Conservation (phyloP, 129 eudicot species). For the Flaveria brownii region DNA sequence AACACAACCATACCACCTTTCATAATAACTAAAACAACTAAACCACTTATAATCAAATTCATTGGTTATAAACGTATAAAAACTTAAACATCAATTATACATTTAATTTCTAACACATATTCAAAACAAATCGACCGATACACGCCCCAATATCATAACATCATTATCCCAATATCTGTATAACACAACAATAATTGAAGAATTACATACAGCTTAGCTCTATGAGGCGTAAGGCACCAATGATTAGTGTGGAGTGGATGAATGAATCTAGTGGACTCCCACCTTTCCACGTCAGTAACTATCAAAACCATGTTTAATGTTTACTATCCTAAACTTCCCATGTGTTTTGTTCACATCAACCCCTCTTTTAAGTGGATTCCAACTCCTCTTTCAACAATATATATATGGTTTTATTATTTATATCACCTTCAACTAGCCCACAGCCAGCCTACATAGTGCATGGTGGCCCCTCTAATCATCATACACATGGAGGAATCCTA, state of each 20-base stretch:
- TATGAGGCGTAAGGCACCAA: conserved; percentile 40
- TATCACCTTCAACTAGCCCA: conserved; percentile 22
- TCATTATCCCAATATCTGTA: neutral
- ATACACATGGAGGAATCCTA: conserved; percentile 40
- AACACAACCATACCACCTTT: no score
- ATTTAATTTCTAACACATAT: no score
- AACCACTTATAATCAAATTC: no score
- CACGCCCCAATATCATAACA: no score
- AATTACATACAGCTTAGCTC: conserved; percentile 22
- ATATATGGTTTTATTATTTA: neutral
- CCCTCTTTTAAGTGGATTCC: conserved; percentile 72
- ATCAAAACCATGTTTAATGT: conserved; percentile 43
- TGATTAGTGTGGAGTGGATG: conserved; percentile 42
- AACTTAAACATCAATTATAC: no score
- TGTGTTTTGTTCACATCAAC: conserved; percentile 60
- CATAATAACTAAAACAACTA: no score
- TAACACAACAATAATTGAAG: conserved; percentile 40
- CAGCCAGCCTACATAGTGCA: conserved; percentile 22
- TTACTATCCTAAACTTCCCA: conserved; percentile 48
- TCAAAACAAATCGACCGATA: no score
- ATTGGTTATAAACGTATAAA: no score
- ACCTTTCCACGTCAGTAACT: conserved; percentile 67
- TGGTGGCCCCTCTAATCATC: conserved; percentile 39
- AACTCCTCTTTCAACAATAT: conserved; percentile 66
- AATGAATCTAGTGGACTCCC: conserved; percentile 52